phyloP scores from a whole-genome alignment of 1,284 basidiomycete genomes.

The Rhodofomes roseus region DNA sequence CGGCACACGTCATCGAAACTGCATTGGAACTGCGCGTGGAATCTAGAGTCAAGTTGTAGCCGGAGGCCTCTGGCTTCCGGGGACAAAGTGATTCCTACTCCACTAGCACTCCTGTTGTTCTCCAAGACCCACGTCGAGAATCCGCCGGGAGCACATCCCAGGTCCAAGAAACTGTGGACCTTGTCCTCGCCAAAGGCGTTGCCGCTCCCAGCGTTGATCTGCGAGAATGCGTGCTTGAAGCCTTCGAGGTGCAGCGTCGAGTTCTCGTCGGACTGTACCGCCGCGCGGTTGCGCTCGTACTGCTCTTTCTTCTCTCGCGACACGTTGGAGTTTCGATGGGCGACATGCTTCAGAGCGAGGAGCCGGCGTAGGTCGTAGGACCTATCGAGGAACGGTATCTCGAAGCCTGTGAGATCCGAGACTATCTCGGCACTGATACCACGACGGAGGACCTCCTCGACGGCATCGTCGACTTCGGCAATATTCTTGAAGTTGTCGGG shows the following conservation, averaged over 20 bases:
- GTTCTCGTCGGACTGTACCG: background rate
- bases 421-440: background rate
- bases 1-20: constrained; percentile 9
- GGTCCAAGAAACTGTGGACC: constrained; percentile 17
- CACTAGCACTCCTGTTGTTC: constrained; percentile 10
- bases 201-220: constrained; percentile 2
- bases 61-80: constrained; percentile 8
- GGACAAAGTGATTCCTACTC: constrained; percentile 18
- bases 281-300: background rate
- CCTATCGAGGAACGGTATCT: constrained; percentile 5
- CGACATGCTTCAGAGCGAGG: constrained; percentile 5
- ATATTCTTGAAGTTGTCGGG: background rate
- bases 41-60: constrained; percentile 3
- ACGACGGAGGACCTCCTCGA: background rate
- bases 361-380: constrained; percentile 3
- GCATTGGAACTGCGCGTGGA: constrained; percentile 6
- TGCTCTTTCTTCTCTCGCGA: constrained; percentile 6
- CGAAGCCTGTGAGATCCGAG: constrained; percentile 1
- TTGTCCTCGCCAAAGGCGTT: constrained; percentile 5
- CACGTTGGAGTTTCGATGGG: background rate
- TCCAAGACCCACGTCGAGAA: constrained; percentile 18
- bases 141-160: constrained; percentile 20
- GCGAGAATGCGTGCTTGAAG: constrained; percentile 4
- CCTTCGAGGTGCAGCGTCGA: background rate
- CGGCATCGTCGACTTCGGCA: background rate